Conservation (phyloP, 495 filamentous ascomycete species). For the Lophiotrema nucula region DNA sequence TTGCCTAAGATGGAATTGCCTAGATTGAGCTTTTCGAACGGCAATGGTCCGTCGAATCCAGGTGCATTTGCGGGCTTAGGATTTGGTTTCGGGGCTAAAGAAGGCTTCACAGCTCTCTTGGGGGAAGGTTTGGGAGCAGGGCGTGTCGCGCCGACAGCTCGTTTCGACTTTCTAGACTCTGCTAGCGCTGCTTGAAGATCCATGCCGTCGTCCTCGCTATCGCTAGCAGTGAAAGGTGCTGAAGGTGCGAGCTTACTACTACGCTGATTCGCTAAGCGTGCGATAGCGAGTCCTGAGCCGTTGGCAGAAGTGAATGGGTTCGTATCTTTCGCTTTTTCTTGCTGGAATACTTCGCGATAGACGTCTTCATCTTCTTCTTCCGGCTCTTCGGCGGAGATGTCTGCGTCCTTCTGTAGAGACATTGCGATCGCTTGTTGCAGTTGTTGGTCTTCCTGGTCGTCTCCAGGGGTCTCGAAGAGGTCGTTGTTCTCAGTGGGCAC, state of each 20-base stretch:
- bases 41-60: conserved; percentile 75
- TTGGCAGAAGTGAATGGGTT: conserved; percentile 48
- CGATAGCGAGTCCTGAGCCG: conserved; percentile 57
- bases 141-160: conserved; percentile 29
- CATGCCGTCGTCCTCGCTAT: conserved; percentile 60
- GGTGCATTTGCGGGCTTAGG: conserved; percentile 43
- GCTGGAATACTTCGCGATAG: conserved; percentile 45
- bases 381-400: conserved; percentile 26
- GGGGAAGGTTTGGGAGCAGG: conserved; percentile 19
- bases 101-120: no score
- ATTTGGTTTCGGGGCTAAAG: conserved; percentile 10
- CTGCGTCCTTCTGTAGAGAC: conserved; percentile 56
- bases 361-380: conserved; percentile 51
- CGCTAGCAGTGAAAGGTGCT: conserved; percentile 43
- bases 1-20: conserved; percentile 56
- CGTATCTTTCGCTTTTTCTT: conserved; percentile 53
- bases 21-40: conserved; percentile 83
- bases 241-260: conserved; percentile 54
- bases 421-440: conserved; percentile 78
- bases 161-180: conserved; percentile 45
- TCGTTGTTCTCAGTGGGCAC: conserved; percentile 32
- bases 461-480: conserved; percentile 42
- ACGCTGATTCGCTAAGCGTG: conserved; percentile 62
- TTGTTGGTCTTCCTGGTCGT: conserved; percentile 67
- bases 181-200: conserved; percentile 62